Percentiles rank a stretch among this genome's conserved stretches.
Conservation (phyloP, 768 basidiomycete genomes). For the Dentipellis fragilis region DNA sequence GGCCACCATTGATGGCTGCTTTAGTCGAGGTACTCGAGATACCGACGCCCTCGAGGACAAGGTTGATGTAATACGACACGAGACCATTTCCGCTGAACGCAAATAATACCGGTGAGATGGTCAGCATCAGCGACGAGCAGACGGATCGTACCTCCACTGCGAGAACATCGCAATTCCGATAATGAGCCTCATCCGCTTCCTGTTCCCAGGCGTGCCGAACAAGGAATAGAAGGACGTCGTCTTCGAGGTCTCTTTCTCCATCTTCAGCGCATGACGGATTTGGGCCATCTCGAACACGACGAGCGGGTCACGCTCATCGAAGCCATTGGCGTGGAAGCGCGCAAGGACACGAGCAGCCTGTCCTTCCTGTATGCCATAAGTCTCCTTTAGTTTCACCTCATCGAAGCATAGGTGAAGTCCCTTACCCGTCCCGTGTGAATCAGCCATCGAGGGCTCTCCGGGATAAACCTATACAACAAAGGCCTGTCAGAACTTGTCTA, state of each 20-base stretch:
- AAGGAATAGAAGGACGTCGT: slow-evolving; percentile 41
- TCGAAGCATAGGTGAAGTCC: not conserved
- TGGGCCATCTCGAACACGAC: slow-evolving; percentile 45
- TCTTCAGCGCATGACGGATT: slow-evolving; percentile 55
- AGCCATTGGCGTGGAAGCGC: slow-evolving; percentile 61
- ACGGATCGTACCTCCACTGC: slow-evolving; percentile 52
- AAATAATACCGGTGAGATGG: slow-evolving; percentile 2
- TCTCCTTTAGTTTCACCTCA: not conserved
- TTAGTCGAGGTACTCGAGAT: slow-evolving; percentile 43
- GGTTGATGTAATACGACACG: slow-evolving; percentile 65
- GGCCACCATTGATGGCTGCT: slow-evolving; percentile 49
- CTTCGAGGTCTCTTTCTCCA: slow-evolving; percentile 46
- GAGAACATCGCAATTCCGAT: slow-evolving; percentile 60
- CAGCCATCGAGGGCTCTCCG: slow-evolving; percentile 61
- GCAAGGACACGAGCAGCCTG: slow-evolving; percentile 52
- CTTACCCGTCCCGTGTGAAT: slow-evolving; percentile 49
- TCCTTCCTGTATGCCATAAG: slow-evolving; percentile 29
- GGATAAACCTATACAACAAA: slow-evolving; percentile 37
- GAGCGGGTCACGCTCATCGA: slow-evolving; percentile 50
- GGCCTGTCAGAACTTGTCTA: not conserved
- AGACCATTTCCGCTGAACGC: slow-evolving; percentile 50
- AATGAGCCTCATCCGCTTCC: slow-evolving; percentile 57
- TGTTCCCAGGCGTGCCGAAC: slow-evolving; percentile 56
- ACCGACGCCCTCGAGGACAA: slow-evolving; percentile 56
- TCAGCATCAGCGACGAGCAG: not conserved